phyloP scores from a whole-genome alignment of 768 basidiomycete genomes.

The Boletus subcaerulescens region DNA sequence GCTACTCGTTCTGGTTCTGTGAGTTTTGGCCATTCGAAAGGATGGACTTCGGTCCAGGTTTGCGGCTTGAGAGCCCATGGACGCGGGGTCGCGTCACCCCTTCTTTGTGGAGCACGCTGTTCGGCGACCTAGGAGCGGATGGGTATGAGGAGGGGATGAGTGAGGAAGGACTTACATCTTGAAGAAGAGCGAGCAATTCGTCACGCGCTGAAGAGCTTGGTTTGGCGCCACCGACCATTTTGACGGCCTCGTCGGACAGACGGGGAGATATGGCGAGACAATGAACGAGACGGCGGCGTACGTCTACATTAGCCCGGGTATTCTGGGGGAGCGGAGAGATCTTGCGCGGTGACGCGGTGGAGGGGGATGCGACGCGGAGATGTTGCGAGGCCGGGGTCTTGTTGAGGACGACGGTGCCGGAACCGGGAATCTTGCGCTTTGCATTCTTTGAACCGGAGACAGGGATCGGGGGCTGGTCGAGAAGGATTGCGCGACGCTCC shows the following conservation, averaged over 20 bases:
- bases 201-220: conserved; percentile 34
- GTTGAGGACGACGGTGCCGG: conserved; percentile 23
- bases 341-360: conserved; percentile 29
- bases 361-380: conserved; percentile 30
- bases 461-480: conserved; percentile 36
- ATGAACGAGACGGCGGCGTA: conserved; percentile 45
- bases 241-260: conserved; percentile 36
- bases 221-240: conserved; percentile 44
- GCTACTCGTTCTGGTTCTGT: conserved; percentile 43
- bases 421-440: conserved; percentile 39
- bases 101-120: conserved; percentile 31
- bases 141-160: neutral
- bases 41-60: conserved; percentile 69
- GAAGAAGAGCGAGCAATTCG: conserved; percentile 47
- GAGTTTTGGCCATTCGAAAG: conserved; percentile 57
- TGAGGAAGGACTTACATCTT: conserved; percentile 40
- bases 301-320: conserved; percentile 16
- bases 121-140: conserved; percentile 48
- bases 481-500: conserved; percentile 46
- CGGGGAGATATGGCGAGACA: conserved; percentile 51
- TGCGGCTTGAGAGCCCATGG: conserved; percentile 53
- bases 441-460: conserved; percentile 35
- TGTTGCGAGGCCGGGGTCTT: conserved; percentile 28
- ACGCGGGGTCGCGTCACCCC: conserved; percentile 36
- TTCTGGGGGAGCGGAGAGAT: conserved; percentile 27